Evolutionary conservation across 139 green algal species (phyloP), one percentile per base, ranked within the genome.

Genomic region (Coelastrella sp.): DNA sequence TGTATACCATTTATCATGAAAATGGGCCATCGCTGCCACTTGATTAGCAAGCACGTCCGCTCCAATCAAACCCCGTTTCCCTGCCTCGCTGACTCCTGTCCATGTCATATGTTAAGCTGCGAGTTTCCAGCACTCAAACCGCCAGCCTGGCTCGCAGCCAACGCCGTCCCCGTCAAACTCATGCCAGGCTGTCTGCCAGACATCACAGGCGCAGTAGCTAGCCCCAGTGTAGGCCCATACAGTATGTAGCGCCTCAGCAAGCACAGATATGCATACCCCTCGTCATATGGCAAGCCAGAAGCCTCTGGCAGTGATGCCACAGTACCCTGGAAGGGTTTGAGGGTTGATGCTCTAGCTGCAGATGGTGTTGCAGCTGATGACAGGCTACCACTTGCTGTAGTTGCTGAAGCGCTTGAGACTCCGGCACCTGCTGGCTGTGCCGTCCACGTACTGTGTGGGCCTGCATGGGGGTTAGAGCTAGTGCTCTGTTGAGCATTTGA

Each of bases 271-370:
- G 73, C 73, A 23, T 83, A 90, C 6, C 58, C 32, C 85, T 90
- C 85, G 54, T 90, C 85, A 80, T 90, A 90, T 3, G 74, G 85
- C 85, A 90, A n/a, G 6, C 85, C 85, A 19, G 85, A 68, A 54
- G 85, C 73, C 74, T 90, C 85, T 17, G 85, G 85, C 58, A 90
- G 73, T 13, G 85, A 74, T 68, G 85, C 73, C 47, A 84, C 85
- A 5, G 59, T 59, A 13, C 85, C 47, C 60, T 90, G 85, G 58
- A 83, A 83, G 3, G 85, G 85, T 54, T 76, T 90, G 0, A 84
- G 73, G 3, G 23, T 82, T 17, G 83, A 80, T 7, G 83, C 32
- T 17, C 84, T 23, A 10, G 83, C n/a, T 32, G 19, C 83, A 80
- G 74, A 7, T 16, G 19, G 32, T 54, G 79, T 32, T 61, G 20